Evolutionary conservation across 2,329 filamentous ascomycete species (phyloP).

Genomic region (Sordariomycetes sp.): DNA sequence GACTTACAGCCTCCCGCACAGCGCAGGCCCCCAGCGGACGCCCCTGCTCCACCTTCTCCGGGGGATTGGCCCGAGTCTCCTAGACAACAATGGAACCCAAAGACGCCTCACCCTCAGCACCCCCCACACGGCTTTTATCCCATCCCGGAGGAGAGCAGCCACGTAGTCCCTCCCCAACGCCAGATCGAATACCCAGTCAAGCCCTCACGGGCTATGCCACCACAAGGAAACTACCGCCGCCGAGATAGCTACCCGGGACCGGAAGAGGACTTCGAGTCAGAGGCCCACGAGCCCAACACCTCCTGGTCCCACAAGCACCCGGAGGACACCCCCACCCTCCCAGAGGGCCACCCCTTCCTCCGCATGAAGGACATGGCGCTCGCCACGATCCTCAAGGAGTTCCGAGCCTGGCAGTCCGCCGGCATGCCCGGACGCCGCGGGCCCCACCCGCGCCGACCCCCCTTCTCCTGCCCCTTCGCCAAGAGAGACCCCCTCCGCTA

Average conservation of each 20-base stretch:
- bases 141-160: background rate
- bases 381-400: background rate
- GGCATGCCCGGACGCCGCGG: background rate
- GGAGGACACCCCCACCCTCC: background rate
- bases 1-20: background rate
- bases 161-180: background rate
- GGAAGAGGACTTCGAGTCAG: background rate
- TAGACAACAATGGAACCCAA: background rate
- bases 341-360: conserved; percentile 1
- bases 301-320: background rate
- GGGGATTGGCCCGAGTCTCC: background rate
- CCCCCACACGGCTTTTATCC: background rate
- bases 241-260: background rate
- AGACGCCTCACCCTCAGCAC: background rate
- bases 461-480: conserved; percentile 3
- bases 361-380: conserved; percentile 1
- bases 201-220: background rate
- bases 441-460: background rate
- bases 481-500: background rate
- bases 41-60: background rate
- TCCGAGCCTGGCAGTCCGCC: background rate
- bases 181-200: background rate
- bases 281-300: conserved; percentile 15
- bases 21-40: background rate
- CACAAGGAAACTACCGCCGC: background rate